Evolutionary conservation across 2,329 filamentous ascomycete genomes (phyloP).

Genomic region (Talaromyces sp.): DNA sequence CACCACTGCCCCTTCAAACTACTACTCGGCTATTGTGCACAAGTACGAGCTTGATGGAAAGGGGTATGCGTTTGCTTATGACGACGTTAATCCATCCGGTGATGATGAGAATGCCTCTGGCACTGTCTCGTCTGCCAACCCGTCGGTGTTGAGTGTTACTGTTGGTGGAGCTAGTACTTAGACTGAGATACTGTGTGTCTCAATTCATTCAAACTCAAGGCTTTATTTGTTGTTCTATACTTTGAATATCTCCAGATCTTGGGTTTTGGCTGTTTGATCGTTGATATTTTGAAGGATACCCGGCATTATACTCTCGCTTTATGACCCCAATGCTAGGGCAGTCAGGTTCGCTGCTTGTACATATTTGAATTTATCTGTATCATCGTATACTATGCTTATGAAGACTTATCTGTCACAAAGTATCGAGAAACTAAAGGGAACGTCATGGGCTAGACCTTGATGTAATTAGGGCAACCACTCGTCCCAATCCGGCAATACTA

Average conservation of each 20-base stretch:
- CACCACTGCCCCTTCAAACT: slow-evolving; percentile 27
- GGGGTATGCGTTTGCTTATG: slow-evolving; percentile 66
- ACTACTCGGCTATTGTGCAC: slow-evolving; percentile 58
- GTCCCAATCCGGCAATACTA: background rate
- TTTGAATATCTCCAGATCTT: background rate
- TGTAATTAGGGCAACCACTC: background rate
- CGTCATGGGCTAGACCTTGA: no score
- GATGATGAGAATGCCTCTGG: slow-evolving; percentile 51
- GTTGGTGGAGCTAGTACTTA: slow-evolving; percentile 40
- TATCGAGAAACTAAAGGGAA: background rate
- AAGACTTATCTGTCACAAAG: no score
- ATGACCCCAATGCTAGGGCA: slow-evolving; percentile 5
- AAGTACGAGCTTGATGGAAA: slow-evolving; percentile 56
- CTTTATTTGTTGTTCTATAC: no score
- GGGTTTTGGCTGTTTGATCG: no score
- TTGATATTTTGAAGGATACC: background rate
- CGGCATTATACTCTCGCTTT: slow-evolving; percentile 4
- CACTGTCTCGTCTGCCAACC: slow-evolving; percentile 48
- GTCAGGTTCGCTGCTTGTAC: background rate
- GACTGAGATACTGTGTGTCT: background rate
- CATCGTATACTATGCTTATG: background rate
- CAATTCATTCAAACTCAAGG: background rate
- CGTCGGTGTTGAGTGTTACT: slow-evolving; percentile 46
- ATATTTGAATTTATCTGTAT: background rate
- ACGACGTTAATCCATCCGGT: slow-evolving; percentile 61